Conservation (phyloP, 163 green algal genomes). For the Coccomyxa subellipsoidea region DNA sequence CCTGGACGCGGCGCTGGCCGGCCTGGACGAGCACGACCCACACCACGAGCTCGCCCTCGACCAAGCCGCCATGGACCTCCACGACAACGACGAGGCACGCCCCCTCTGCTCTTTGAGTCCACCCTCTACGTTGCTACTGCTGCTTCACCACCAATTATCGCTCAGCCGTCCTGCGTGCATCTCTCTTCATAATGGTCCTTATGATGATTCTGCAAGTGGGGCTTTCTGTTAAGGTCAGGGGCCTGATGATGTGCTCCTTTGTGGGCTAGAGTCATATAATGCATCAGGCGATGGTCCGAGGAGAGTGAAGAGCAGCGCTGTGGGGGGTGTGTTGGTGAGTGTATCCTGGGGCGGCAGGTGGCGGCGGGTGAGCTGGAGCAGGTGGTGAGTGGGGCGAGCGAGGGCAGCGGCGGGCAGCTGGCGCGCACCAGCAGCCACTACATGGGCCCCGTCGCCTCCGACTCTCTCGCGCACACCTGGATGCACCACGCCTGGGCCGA, state of each 20-base stretch:
- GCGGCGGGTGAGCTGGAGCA: not conserved
- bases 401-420: slow-evolving; percentile 7
- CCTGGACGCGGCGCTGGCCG: not conserved
- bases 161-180: too few species aligned
- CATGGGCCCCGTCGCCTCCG: slow-evolving; percentile 1
- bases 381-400: not conserved
- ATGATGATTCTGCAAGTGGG: too few species aligned
- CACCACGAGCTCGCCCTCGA: slow-evolving; percentile 2
- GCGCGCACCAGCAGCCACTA: slow-evolving; percentile 7
- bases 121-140: not conserved
- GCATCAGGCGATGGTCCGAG: too few species aligned
- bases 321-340: too few species aligned
- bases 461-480: not conserved
- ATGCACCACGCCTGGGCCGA: not conserved
- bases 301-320: too few species aligned
- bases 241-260: too few species aligned
- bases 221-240: too few species aligned
- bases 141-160: too few species aligned
- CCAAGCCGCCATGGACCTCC: not conserved
- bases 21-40: not conserved
- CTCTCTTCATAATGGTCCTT: too few species aligned
- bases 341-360: not conserved
- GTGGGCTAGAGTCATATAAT: too few species aligned
- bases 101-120: not conserved
- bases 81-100: not conserved